Evolutionary conservation across 805 yeast genomes (phyloP), one percentile per base, ranked within the genome.

Genomic region (Ogataea trehaloabstinens): DNA sequence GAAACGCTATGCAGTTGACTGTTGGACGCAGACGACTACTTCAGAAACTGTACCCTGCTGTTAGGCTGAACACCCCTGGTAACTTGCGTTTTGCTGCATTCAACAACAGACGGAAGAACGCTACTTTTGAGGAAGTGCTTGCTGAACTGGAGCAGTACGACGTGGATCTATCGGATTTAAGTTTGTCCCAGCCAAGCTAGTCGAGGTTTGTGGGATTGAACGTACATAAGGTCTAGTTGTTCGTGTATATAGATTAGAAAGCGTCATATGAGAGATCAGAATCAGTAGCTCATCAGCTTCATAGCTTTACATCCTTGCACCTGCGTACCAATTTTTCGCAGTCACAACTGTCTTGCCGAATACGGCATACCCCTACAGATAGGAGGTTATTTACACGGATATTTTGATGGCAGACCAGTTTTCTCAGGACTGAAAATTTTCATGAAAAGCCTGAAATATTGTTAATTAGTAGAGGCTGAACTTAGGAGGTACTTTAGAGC

Each of bases 1-100:
- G 72, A 12, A 59, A 67, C 30, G 73, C 75, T 30, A 42, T 68
- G 27, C 67, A 74, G 39, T 57, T 88, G 37, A 68, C 66, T 3
- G 80, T 75, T 29, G 91, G 93, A 31, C 80, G 80, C 61, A 74
- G 85, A 57, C 76, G 70, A 53, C 66, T 88, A 35, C 59, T 85
- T 41, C 66, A 71, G 41, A 65, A 60, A 34, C 66, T 85, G 49
- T 82, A 67, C 55, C 76, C 78, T 8, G 64, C 65, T 25, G 83
- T 66, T 37, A 72, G 70, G 42, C 52, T 56, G 18, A 55, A 64
- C 34, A 69, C 73, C 5, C 60, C 66, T 42, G 71, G 69, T 35
- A 60, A 60, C 1, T 45, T 80, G 8, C 61, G 67, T 12, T 75
- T 71, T 57, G 71, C 66, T 34, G 60, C 68, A 34, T 84, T 82